Evolutionary conservation across 179 eudicot genomes (phyloP), one percentile per base, ranked within the genome.

Genomic region (Corrigiola litoralis): DNA sequence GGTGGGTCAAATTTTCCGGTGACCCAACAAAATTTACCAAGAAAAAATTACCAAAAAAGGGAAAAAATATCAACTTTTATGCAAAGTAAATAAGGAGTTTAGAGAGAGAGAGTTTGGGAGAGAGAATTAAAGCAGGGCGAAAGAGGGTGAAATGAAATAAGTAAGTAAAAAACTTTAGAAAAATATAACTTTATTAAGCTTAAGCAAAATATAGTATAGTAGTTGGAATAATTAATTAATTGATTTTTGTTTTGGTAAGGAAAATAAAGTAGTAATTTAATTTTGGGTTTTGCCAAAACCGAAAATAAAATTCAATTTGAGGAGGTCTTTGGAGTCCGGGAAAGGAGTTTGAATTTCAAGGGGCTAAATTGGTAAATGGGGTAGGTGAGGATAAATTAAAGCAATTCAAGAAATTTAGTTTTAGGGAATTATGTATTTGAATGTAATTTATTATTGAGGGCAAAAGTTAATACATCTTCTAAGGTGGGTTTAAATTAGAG

Each of bases 271-370:
- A 21, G n/a, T 32, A 21, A 59, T 23, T 40, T 38, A 41, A 24
- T 59, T 18, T 6, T 4, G 24, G 33, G 37, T 69, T 33, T 72
- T 63, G 63, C 67, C 65, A 55, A 70, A 70, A 66, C 49, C 73
- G 70, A 69, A 72, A 72, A 72, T 64, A 57, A 63, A 72, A 66
- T 69, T 61, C 32, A 66, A 67, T 66, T 76, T 66, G 70, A 76
- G 56, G 42, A 56, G 29, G 38, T 32, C 32, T 76, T 76, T 76
- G 69, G 61, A 76, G 65, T 76, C 80, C 76, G 73, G 70, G 56
- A 24, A 71, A 46, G 41, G 31, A 48, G 63, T 65, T 75, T 75
- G 67, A 75, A 75, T 64, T 61, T 65, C 28, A 21, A 69, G 67
- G 79, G 71, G 61, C 48, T 52, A 37, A 16, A 32, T 27, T 9